Conservation (phyloP, 2,329 filamentous ascomycete genomes). For the Chalaropsis ovoidea region DNA sequence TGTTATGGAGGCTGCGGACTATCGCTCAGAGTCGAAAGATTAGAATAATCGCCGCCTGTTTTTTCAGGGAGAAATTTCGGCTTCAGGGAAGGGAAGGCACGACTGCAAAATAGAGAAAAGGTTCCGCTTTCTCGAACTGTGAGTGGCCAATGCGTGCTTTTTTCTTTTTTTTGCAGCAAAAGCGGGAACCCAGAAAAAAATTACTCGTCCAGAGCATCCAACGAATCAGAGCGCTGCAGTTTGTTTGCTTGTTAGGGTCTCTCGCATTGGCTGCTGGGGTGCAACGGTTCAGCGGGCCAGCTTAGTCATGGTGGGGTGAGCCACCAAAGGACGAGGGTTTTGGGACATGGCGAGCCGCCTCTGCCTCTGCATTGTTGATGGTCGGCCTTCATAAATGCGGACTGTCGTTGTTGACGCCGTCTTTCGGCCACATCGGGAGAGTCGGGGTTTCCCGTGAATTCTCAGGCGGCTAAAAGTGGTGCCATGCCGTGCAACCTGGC, state of each 20-base stretch:
- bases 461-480: neutral
- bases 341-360: no score
- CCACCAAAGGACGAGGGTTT: neutral
- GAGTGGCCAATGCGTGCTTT: slow-evolving; percentile 24
- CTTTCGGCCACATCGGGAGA: no score
- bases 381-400: no score
- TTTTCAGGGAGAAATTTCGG: slow-evolving; percentile 23
- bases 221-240: slow-evolving; percentile 24
- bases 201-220: slow-evolving; percentile 4
- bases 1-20: slow-evolving; percentile 20
- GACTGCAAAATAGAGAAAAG: slow-evolving; percentile 15
- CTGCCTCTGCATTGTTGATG: neutral
- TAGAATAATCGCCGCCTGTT: slow-evolving; percentile 24
- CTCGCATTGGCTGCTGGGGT: neutral
- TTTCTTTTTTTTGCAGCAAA: slow-evolving; percentile 16
- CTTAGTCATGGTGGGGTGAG: slow-evolving; percentile 20
- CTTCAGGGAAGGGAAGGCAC: slow-evolving; percentile 19
- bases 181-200: slow-evolving; percentile 23
- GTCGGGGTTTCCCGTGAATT: neutral
- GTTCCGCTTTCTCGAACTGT: slow-evolving; percentile 17
- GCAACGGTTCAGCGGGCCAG: slow-evolving; percentile 19
- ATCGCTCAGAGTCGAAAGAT: slow-evolving; percentile 20
- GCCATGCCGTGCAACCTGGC: neutral
- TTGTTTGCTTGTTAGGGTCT: slow-evolving; percentile 8
- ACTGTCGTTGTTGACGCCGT: no score